These are phyloP conservation scores for Monosporozyma siamensis DNA, from an alignment of 805 yeast species.

Conservation along the genomic window DNA sequence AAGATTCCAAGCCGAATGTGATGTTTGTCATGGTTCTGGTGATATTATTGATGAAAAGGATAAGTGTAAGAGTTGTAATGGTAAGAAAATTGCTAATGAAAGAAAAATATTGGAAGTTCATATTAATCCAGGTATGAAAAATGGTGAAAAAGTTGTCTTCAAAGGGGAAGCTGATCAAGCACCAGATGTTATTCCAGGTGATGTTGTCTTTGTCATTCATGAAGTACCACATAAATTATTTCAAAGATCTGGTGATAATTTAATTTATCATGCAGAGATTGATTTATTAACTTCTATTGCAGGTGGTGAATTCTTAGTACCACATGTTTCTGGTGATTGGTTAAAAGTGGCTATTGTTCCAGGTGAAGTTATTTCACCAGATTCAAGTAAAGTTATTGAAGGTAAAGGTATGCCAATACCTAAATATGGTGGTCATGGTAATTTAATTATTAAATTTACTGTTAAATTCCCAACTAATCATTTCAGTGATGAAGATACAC, in stretches of 20 bases:
- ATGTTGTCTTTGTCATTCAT: slow-evolving; percentile 83
- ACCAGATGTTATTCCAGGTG: slow-evolving; percentile 93
- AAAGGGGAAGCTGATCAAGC: slow-evolving; percentile 97
- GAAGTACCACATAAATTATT: slow-evolving; percentile 81
- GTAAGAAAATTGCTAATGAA: slow-evolving; percentile 79
- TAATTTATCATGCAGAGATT: slow-evolving; percentile 74
- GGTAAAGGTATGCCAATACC: slow-evolving; percentile 97
- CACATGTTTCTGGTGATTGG: slow-evolving; percentile 89
- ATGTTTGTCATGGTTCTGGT: slow-evolving; percentile 86
- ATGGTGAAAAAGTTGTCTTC: slow-evolving; percentile 85
- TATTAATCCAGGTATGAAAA: slow-evolving; percentile 93
- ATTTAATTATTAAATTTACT: slow-evolving; percentile 75
- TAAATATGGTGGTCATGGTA: slow-evolving; percentile 82
- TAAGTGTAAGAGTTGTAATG: slow-evolving; percentile 78
- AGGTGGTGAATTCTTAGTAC: slow-evolving; percentile 83
- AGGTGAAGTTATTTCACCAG: slow-evolving; percentile 90
- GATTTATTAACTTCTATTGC: slow-evolving; percentile 92
- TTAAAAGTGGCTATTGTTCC: slow-evolving; percentile 74
- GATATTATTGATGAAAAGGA: slow-evolving; percentile 79
- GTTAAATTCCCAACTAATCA: slow-evolving; percentile 77
- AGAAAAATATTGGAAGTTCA: slow-evolving; percentile 91
- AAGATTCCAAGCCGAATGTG: slow-evolving; percentile 93
- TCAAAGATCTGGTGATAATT: slow-evolving; percentile 83
- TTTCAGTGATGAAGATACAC: slow-evolving; percentile 66
- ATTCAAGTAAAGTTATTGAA: slow-evolving; percentile 66